Base-by-base conservation (phyloP, 2,329 filamentous ascomycete genomes). In the Teratosphaeria pseudoeucalypti region DNA sequence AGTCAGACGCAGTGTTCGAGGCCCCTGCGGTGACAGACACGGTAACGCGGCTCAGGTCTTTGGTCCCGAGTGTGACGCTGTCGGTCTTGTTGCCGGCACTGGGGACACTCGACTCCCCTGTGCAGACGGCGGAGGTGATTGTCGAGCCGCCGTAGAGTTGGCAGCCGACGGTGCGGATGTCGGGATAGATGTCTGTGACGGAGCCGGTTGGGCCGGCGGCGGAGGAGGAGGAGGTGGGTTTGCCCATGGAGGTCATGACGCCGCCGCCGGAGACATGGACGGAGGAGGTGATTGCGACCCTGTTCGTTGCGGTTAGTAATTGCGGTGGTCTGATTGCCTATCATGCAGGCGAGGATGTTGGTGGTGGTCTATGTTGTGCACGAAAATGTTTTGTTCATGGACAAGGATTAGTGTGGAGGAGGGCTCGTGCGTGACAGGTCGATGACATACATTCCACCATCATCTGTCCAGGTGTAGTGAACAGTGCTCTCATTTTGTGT, bases 401-500 rank as follows among this genome's bases (percentile, higher is more conserved):
- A 54, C 23, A 19, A 29, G 54, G 56, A 65, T 55, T 19, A 10
- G 53, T 12, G 27, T n/a, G 23, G 32, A 26, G 47, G 26, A 34
- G 14, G 14, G 37, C n/a, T 32, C n/a, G 27, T 23, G 37, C 27
- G 14, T 43, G 49, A 34, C 43, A 12, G 14, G 55, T 19, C 7
- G 23, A 56, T 10, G 43, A 59, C 56, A 54, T 60, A 62, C 58
- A 54, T 47, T 52, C 43, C 60, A 27, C 55, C 58, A 32, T 61
- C 54, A 29, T 59, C 56, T 9, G 63, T 62, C 53, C 59, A 64
- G 55, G 62, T 63, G 60, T 64, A 67, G n/a, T 57, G 56, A 23
- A 66, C 52, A 10, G 68, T 70, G 56, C 68, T 69, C 34, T 63
- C 63, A 55, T 68, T 68, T 58, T 67, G 67, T 1, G 70, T 71